These are phyloP conservation scores for Auriscalpium vulgare DNA, from an alignment of 768 basidiomycete species.

Conservation along the genomic window DNA sequence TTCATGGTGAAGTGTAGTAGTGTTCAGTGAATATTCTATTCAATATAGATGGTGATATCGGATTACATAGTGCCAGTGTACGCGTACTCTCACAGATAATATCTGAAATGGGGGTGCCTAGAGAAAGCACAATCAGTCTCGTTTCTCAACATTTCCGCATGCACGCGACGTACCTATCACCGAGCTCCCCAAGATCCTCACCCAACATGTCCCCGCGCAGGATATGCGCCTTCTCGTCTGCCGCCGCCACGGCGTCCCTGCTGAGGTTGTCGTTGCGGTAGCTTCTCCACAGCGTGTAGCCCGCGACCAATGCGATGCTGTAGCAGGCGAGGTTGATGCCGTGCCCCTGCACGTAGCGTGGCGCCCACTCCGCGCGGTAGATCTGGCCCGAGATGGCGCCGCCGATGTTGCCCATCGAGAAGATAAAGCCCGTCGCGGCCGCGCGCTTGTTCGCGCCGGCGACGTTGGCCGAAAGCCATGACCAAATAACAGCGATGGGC, in stretches of 20 bases:
- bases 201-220: slow-evolving; percentile 16
- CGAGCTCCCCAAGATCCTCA: slow-evolving; percentile 21
- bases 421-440: slow-evolving; percentile 24
- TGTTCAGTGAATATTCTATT: too few relatives aligned
- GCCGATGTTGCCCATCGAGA: slow-evolving; percentile 26
- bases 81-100: slow-evolving; percentile 1
- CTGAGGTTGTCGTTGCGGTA: slow-evolving; percentile 17
- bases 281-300: slow-evolving; percentile 18
- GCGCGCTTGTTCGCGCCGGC: slow-evolving; percentile 24
- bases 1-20: too few relatives aligned
- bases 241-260: slow-evolving; percentile 15
- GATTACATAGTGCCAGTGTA: too few relatives aligned
- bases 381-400: slow-evolving; percentile 23
- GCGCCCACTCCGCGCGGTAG: slow-evolving; percentile 24
- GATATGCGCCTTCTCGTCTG: background rate
- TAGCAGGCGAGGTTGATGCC: slow-evolving; percentile 23
- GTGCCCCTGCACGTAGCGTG: slow-evolving; percentile 27
- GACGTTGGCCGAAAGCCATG: slow-evolving; percentile 21
- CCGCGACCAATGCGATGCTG: slow-evolving; percentile 18
- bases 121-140: background rate
- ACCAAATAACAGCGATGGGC: slow-evolving; percentile 22
- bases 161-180: slow-evolving; percentile 18
- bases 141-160: background rate
- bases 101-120: slow-evolving; percentile 18
- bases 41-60: too few relatives aligned